A percentile compares a stretch with the other conserved stretches of the same genome.
phyloP scores from a whole-genome alignment of 2,329 filamentous ascomycete genomes.

The Colletotrichum cereale region DNA sequence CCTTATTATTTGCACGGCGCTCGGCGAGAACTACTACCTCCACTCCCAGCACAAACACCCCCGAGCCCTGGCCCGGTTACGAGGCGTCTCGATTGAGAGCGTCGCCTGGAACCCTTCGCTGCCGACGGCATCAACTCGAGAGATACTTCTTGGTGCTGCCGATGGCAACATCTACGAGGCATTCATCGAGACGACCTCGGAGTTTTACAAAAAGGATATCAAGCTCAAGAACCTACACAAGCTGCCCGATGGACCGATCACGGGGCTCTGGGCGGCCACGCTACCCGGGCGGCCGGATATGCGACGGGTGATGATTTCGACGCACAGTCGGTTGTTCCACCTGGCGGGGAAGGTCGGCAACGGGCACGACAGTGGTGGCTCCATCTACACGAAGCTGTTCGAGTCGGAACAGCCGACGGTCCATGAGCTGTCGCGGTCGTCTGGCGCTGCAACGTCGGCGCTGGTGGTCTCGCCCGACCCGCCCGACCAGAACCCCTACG shows the following conservation, averaged over 20 bases:
- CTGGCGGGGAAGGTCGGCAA: constrained; percentile 82
- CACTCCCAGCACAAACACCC: constrained; percentile 94
- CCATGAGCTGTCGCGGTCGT: constrained; percentile 76
- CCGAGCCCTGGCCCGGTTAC: constrained; percentile 83
- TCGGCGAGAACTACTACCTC: constrained; percentile 97
- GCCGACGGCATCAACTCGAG: constrained; percentile 92
- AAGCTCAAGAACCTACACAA: constrained; percentile 87
- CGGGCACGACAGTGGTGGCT: constrained; percentile 82
- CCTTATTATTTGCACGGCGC: constrained; percentile 88
- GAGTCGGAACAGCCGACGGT: constrained; percentile 85
- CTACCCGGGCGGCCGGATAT: constrained; percentile 77
- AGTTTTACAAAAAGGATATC: constrained; percentile 96
- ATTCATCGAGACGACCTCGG: constrained; percentile 92
- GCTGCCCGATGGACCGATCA: constrained; percentile 84
- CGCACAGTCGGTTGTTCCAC: constrained; percentile 82
- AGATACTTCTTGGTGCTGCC: constrained; percentile 91
- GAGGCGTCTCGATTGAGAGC: constrained; percentile 88
- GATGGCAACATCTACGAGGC: constrained; percentile 96
- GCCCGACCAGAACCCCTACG: constrained; percentile 64
- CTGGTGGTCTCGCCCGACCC: constrained; percentile 83
- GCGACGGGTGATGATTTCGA: constrained; percentile 83
- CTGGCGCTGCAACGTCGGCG: constrained; percentile 70
- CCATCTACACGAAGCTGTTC: constrained; percentile 89
- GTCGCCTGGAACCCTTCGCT: constrained; percentile 95
- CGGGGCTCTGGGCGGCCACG: constrained; percentile 86